A percentile compares a stretch with the other conserved stretches of the same genome.
phyloP scores from a whole-genome alignment of 2,329 filamentous ascomycete genomes.

The Sarocladiaceae sp. region DNA sequence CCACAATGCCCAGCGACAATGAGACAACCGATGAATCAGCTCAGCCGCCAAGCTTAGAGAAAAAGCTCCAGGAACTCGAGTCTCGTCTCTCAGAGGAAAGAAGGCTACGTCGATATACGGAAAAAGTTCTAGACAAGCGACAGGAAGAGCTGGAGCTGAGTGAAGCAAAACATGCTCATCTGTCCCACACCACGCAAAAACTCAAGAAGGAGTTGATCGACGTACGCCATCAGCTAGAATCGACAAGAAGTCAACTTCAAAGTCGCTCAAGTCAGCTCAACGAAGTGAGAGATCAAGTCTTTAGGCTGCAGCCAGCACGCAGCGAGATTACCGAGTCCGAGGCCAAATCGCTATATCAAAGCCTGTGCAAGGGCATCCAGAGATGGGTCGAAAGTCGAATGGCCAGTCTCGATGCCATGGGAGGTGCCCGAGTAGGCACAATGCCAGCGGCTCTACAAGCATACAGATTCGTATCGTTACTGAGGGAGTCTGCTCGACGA shows the following conservation, averaged over 20 bases:
- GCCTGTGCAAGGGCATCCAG: slow-evolving; percentile 27
- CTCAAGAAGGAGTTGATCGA: slow-evolving; percentile 27
- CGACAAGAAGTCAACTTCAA: slow-evolving; percentile 22
- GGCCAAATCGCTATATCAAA: slow-evolving; percentile 28
- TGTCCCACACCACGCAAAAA: slow-evolving; percentile 23
- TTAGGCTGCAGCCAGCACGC: slow-evolving; percentile 26
- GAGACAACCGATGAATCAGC: background rate
- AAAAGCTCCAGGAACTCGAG: background rate
- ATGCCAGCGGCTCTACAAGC: slow-evolving; percentile 20
- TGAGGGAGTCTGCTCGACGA: slow-evolving; percentile 30
- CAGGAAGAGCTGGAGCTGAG: slow-evolving; percentile 28
- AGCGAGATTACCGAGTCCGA: slow-evolving; percentile 32
- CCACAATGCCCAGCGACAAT: background rate
- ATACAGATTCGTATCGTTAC: slow-evolving; percentile 25
- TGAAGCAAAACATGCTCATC: slow-evolving; percentile 23
- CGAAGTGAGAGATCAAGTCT: slow-evolving; percentile 27
- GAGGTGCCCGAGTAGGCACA: slow-evolving; percentile 20
- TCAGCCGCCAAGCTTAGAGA: background rate
- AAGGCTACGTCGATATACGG: slow-evolving; percentile 29
- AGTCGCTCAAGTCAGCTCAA: background rate
- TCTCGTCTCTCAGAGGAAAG: slow-evolving; percentile 15
- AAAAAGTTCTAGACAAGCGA: slow-evolving; percentile 30
- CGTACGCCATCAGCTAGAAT: slow-evolving; percentile 21
- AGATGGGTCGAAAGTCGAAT: slow-evolving; percentile 32
- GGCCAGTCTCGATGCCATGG: slow-evolving; percentile 26